Percentiles rank a stretch among this genome's conserved stretches.
Conservation (phyloP, 139 green algal genomes). For the Haematococcus sp. region DNA sequence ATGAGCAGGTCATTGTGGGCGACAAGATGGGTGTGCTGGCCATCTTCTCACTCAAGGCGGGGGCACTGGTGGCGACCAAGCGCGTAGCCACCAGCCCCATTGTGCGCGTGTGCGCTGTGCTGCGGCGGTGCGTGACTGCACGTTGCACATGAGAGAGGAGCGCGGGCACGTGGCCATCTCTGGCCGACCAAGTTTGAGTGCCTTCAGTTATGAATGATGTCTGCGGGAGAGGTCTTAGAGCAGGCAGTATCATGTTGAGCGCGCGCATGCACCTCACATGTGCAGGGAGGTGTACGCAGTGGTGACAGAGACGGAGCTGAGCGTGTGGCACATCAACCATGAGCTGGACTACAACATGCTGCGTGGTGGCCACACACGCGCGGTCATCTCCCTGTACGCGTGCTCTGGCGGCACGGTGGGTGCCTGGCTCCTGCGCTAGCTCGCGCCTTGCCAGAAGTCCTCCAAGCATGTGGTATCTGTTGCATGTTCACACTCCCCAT, state of each 20-base stretch:
- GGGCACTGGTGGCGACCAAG: conserved; percentile 41
- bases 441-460: no score
- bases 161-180: no score
- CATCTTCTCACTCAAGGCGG: conserved; percentile 29
- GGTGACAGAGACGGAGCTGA: conserved; percentile 4
- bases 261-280: conserved; percentile 1
- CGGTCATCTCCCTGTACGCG: conserved; percentile 50
- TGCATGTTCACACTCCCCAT: no score
- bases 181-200: no score
- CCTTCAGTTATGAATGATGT: no score
- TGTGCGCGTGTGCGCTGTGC: not conserved
- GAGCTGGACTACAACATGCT: conserved; percentile 63
- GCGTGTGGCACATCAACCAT: conserved; percentile 38
- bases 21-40: conserved; percentile 39
- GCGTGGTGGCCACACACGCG: conserved; percentile 49
- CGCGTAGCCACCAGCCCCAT: conserved; percentile 15
- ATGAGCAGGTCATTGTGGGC: conserved; percentile 40
- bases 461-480: no score
- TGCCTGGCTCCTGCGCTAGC: no score
- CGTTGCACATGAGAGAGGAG: no score
- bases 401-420: conserved; percentile 52
- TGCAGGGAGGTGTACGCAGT: conserved; percentile 34
- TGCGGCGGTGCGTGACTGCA: not conserved
- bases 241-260: not conserved
- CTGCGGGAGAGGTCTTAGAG: no score